Evolutionary conservation across 805 yeast species (phyloP).

Genomic region (Cephaloascus albidus): DNA sequence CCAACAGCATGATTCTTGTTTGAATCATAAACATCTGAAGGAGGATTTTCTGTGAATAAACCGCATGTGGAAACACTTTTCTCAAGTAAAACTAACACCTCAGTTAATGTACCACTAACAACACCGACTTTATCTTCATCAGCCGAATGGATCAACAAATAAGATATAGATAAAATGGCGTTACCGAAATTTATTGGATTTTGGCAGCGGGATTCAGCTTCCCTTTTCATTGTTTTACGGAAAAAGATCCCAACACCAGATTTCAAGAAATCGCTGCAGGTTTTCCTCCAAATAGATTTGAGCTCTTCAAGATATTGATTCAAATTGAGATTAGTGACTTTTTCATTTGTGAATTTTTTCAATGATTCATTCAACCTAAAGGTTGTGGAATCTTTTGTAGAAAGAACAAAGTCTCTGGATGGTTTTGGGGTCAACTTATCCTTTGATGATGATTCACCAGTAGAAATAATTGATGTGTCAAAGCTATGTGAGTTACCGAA

Average conservation of each 20-base stretch:
- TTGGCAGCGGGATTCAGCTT: slow-evolving; percentile 52
- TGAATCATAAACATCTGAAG: slow-evolving; percentile 7
- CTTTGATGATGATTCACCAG: neutral
- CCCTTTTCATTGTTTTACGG: slow-evolving; percentile 32
- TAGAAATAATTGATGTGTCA: neutral
- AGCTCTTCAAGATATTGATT: slow-evolving; percentile 2
- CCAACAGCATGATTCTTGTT: slow-evolving; percentile 34
- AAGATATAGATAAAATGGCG: slow-evolving; percentile 51
- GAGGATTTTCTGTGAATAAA: slow-evolving; percentile 31
- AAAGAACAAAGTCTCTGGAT: neutral
- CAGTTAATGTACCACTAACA: slow-evolving; percentile 46
- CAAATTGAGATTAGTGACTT: neutral
- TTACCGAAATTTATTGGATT: slow-evolving; percentile 52
- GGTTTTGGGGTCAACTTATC: neutral
- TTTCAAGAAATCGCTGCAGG: slow-evolving; percentile 14
- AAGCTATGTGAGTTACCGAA: neutral
- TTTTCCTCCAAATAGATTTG: neutral
- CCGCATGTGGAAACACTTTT: slow-evolving; percentile 48
- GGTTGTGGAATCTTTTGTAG: neutral
- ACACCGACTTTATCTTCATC: slow-evolving; percentile 54
- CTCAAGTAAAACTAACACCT: slow-evolving; percentile 50
- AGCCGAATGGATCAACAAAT: slow-evolving; percentile 48
- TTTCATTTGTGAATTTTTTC: neutral
- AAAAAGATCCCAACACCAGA: slow-evolving; percentile 26
- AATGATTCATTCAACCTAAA: neutral